Conservation (phyloP, 345 rosid species). For the Eucalyptus sp. region DNA sequence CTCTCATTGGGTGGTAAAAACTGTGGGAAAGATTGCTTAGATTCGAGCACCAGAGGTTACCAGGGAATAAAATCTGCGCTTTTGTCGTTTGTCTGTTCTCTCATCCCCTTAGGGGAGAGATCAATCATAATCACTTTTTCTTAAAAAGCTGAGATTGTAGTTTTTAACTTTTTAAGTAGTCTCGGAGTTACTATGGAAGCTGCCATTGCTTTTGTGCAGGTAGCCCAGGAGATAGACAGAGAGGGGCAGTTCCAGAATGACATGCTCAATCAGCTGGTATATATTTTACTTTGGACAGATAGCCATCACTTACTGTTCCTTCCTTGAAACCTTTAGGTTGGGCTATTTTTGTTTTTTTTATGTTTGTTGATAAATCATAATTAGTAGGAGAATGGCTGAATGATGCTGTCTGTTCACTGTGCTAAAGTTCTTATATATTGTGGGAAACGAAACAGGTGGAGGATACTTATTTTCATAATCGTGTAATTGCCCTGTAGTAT, state of each 20-base stretch:
- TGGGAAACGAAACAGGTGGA: background rate
- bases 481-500: background rate
- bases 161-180: too few species aligned
- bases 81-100: too few species aligned
- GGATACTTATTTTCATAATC: background rate
- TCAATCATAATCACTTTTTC: too few species aligned
- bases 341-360: background rate
- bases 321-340: background rate
- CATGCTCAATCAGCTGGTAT: conserved; percentile 67
- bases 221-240: conserved; percentile 64
- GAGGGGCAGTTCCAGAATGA: conserved; percentile 72
- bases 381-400: background rate
- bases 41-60: too few species aligned
- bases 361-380: background rate
- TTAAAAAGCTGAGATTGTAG: too few species aligned
- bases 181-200: background rate
- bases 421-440: background rate
- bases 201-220: conserved; percentile 23
- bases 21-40: too few species aligned
- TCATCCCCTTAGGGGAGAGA: too few species aligned
- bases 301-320: background rate
- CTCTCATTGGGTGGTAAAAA: too few species aligned
- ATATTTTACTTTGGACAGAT: background rate
- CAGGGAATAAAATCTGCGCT: too few species aligned
- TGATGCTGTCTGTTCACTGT: background rate